Evolutionary conservation across 2,329 filamentous ascomycete species (phyloP).

Genomic region (Aspergillus novofumigatus): DNA sequence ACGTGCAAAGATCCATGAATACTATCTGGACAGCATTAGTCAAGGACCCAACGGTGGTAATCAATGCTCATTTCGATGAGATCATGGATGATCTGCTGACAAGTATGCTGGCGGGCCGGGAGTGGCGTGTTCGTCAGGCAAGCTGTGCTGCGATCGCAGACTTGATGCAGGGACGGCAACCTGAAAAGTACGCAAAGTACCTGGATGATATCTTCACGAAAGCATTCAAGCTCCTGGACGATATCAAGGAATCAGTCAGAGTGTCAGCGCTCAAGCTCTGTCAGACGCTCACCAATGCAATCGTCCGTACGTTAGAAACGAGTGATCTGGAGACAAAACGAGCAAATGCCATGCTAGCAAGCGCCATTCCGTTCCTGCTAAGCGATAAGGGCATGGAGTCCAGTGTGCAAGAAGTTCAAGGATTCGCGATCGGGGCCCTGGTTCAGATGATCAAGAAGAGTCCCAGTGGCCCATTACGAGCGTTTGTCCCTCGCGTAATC

Average conservation of each 20-base stretch:
- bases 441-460: constrained; percentile 87
- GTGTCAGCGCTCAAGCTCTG: constrained; percentile 76
- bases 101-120: constrained; percentile 73
- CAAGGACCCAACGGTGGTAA: constrained; percentile 72
- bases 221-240: constrained; percentile 87
- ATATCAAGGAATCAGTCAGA: constrained; percentile 89
- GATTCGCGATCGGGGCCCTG: constrained; percentile 77
- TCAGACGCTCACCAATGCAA: constrained; percentile 74
- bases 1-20: constrained; percentile 92
- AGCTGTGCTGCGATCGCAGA: constrained; percentile 88
- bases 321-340: constrained; percentile 61
- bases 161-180: constrained; percentile 74
- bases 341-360: constrained; percentile 73
- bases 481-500: constrained; percentile 77
- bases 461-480: constrained; percentile 66
- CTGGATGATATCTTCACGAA: constrained; percentile 80
- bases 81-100: constrained; percentile 85
- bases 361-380: constrained; percentile 85
- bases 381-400: constrained; percentile 88
- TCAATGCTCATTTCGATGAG: constrained; percentile 77
- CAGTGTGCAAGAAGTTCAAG: constrained; percentile 78
- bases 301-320: constrained; percentile 80
- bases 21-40: constrained; percentile 97
- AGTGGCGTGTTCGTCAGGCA: constrained; percentile 91
- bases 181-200: constrained; percentile 74